Base-by-base conservation (phyloP, 208 protist species). In the Trypanosoma lewisi region DNA sequence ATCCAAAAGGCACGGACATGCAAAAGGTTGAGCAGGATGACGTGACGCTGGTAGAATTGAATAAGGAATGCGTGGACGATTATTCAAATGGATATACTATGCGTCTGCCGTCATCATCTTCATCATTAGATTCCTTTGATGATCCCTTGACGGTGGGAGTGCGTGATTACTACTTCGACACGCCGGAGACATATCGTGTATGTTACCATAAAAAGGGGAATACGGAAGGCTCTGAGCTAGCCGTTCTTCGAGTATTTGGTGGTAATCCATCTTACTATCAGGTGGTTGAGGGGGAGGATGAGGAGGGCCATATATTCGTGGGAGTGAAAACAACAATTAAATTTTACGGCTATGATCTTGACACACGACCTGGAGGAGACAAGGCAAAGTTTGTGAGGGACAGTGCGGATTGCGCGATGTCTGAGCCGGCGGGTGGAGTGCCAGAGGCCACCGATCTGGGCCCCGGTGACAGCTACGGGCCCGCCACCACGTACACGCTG, bases 301-400 rank as follows among this genome's bases (percentile, higher is more conserved):
- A 64, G 0, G 55, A 81, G 1, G 81, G 82, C 11, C 57, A 53
- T 33, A 70, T 93, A 16, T 51, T 64, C 47, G 69, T 83, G 17
- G 66, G 67, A 19, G 50, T 54, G 9, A 44, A 73, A 27, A 62
- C 76, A 16, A 77, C 68, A 14, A 79, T 91, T 33, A 90, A 90
- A 68, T 94, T 94, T 51, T 78, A 82, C 56, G 88, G 88, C 25
- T 75, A 78, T 63, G 72, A 82, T 48, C 77, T 94, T 19, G 80
- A 91, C 76, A 91, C 87, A 12, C 81, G 87, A 8, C 48, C 65
- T 6, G 51, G 61, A 16, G 83, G 80, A 1, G 84, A 94, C 75
- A 27, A 52, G 19, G 85, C 84, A 12, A 94, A 91, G 77, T 78
- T 94, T 52, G 83, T 89, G 19, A 36, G 60, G n/a, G 83, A 87